Percentiles rank a stretch among this genome's conserved stretches.
Evolutionary conservation across 2,329 filamentous ascomycete species (phyloP).

Genomic region (Trichoderma asperellum): DNA sequence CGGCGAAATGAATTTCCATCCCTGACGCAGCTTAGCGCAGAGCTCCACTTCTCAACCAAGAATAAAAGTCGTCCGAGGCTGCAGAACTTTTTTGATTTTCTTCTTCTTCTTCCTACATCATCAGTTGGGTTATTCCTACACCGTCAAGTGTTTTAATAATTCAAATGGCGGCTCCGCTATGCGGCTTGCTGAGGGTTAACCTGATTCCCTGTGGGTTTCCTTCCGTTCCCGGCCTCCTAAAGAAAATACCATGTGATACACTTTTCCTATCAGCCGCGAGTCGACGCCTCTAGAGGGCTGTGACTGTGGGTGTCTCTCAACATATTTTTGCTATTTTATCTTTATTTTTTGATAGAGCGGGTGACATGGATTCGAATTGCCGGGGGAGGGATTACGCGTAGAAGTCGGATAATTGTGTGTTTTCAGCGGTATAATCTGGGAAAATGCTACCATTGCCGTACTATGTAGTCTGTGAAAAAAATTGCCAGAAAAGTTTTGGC

Average conservation of each 20-base stretch:
- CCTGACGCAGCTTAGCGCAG: neutral
- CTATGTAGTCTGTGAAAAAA: neutral
- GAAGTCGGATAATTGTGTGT: neutral
- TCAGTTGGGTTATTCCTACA: constrained; percentile 54
- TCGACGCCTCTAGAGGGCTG: constrained; percentile 46
- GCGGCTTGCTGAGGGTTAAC: constrained; percentile 60
- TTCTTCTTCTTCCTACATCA: constrained; percentile 46
- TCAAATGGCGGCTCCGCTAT: constrained; percentile 55
- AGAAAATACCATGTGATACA: constrained; percentile 49
- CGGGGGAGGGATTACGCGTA: neutral
- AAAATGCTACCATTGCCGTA: neutral
- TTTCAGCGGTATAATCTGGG: neutral
- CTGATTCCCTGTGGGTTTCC: constrained; percentile 52
- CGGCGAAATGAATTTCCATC: constrained; percentile 21
- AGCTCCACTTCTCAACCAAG: constrained; percentile 19
- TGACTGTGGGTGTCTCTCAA: constrained; percentile 52
- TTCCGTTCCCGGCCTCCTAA: constrained; percentile 60
- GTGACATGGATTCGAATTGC: neutral
- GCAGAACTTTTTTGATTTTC: constrained; percentile 31
- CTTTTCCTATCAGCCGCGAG: constrained; percentile 52
- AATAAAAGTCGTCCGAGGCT: constrained; percentile 27
- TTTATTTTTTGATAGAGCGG: neutral
- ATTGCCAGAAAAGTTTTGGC: neutral
- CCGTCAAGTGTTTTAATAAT: constrained; percentile 56
- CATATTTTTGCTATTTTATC: constrained; percentile 8